phyloP scores from a whole-genome alignment of 2,329 filamentous ascomycete species.

The Botrytis porri region DNA sequence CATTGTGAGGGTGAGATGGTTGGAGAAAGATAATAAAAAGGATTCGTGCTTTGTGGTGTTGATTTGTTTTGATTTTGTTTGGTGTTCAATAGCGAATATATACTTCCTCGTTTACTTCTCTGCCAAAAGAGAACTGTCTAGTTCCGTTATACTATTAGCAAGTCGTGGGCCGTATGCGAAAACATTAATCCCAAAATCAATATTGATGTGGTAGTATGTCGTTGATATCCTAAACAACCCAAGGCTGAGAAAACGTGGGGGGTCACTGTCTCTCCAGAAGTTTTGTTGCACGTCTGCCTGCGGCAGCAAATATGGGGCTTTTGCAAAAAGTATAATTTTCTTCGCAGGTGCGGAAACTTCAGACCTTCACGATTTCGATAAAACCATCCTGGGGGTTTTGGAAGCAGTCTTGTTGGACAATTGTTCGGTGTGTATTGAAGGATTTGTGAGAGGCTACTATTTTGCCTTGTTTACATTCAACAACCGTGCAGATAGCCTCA shows the following conservation, averaged over 20 bases:
- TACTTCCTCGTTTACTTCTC: neutral
- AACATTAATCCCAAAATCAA: neutral
- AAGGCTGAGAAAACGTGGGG: neutral
- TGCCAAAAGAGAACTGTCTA: neutral
- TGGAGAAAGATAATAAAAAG: neutral
- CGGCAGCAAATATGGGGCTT: neutral
- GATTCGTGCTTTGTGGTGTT: neutral
- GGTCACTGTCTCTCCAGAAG: neutral
- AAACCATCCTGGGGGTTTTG: neutral
- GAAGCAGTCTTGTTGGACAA: neutral
- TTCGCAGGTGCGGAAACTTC: too few species aligned
- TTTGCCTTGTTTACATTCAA: neutral
- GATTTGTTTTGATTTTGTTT: neutral
- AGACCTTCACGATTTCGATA: neutral
- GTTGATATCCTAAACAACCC: neutral
- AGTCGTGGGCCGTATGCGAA: neutral
- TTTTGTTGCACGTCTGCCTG: neutral
- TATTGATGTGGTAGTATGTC: neutral
- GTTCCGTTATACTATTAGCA: neutral
- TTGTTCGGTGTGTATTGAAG: neutral
- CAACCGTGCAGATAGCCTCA: neutral
- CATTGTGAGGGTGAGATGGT: constrained; percentile 44
- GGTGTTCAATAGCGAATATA: neutral
- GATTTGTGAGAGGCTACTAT: constrained; percentile 4
- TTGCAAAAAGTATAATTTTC: neutral